These are phyloP conservation scores for Cystobasidiaceae sp. DNA, from an alignment of 1,284 basidiomycete species.

Conservation along the genomic window DNA sequence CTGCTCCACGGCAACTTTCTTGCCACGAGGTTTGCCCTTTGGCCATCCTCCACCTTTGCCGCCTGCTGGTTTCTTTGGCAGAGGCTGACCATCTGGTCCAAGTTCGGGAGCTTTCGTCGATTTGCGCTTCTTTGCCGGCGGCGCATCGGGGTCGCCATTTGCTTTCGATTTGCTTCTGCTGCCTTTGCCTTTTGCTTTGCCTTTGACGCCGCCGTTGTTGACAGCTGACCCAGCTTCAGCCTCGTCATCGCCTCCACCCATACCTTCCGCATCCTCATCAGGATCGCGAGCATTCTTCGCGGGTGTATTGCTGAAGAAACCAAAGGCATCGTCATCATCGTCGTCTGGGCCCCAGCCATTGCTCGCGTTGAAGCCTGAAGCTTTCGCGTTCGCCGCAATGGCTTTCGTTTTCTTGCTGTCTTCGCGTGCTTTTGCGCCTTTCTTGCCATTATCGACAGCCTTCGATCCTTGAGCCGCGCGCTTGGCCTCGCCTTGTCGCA, in stretches of 20 bases:
- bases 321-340: constrained; percentile 29
- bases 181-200: constrained; percentile 27
- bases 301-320: constrained; percentile 23
- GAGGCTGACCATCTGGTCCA: constrained; percentile 5
- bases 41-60: constrained; percentile 10
- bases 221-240: background rate
- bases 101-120: constrained; percentile 1
- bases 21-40: constrained; percentile 11
- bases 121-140: constrained; percentile 15
- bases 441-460: constrained; percentile 19
- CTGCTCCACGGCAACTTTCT: constrained; percentile 1
- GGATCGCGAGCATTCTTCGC: constrained; percentile 16
- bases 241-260: constrained; percentile 13
- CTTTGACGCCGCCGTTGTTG: background rate
- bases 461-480: constrained; percentile 14
- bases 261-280: constrained; percentile 22
- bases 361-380: background rate
- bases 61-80: background rate
- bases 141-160: constrained; percentile 18
- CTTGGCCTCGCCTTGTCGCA: constrained; percentile 32
- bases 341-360: constrained; percentile 22
- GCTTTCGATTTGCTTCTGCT: constrained; percentile 15
- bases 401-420: constrained; percentile 19
- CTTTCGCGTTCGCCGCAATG: constrained; percentile 12
- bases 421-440: constrained; percentile 20